phyloP scores from a whole-genome alignment of 2,329 filamentous ascomycete species.

The Trichoderma simmonsii region DNA sequence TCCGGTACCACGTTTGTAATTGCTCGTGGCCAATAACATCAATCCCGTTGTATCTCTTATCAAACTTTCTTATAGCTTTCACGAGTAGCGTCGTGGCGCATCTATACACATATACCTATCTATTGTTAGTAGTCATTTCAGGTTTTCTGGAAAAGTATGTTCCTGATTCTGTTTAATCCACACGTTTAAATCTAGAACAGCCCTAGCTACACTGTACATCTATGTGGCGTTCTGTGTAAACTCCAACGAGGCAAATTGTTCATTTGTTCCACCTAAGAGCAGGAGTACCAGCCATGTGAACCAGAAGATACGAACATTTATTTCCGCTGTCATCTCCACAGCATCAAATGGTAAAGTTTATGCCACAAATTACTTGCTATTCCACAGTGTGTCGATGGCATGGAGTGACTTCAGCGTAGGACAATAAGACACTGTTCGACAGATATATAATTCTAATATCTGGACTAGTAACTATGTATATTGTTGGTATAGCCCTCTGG shows the following conservation, averaged over 20 bases:
- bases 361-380: background rate
- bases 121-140: background rate
- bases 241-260: background rate
- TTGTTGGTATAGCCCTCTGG: background rate
- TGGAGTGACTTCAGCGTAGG: background rate
- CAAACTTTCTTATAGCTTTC: background rate
- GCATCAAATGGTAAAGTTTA: background rate
- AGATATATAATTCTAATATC: too few relatives aligned
- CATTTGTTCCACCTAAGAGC: background rate
- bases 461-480: background rate
- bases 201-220: background rate
- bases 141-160: background rate
- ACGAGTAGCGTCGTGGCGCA: background rate
- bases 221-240: background rate
- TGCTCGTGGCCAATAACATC: too few relatives aligned
- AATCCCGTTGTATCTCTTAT: background rate
- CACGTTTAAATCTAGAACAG: background rate
- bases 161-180: background rate
- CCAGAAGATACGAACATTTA: background rate
- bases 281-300: background rate
- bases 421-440: background rate
- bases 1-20: conserved; percentile 12
- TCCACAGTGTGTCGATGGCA: background rate
- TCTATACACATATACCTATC: background rate
- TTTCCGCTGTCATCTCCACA: background rate